A percentile compares a stretch with the other conserved stretches of the same genome.
These are phyloP conservation scores for Omphalea diandra DNA, from an alignment of 441 rosid genomes.

Conservation along the genomic window DNA sequence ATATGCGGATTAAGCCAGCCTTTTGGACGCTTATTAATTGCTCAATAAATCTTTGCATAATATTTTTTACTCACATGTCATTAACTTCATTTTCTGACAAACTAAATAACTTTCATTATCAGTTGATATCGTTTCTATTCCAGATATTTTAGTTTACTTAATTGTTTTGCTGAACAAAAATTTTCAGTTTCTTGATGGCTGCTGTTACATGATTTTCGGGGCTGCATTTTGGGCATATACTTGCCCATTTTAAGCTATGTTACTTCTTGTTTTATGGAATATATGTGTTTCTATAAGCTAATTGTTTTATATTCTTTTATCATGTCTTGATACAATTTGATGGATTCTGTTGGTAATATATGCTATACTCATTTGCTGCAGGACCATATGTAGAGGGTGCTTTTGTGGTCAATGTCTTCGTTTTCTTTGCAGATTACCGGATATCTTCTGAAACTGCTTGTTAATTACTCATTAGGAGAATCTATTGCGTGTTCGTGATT, in stretches of 20 bases:
- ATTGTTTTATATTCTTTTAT: background rate
- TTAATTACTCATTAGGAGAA: constrained; percentile 28
- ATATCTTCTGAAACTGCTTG: constrained; percentile 39
- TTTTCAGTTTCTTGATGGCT: constrained; percentile 58
- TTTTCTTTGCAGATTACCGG: constrained; percentile 39
- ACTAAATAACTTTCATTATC: background rate
- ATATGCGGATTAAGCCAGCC: background rate
- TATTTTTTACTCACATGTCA: background rate
- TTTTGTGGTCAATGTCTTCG: constrained; percentile 46
- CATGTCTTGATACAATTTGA: background rate
- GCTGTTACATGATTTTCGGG: constrained; percentile 55
- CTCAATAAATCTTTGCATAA: background rate
- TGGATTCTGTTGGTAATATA: constrained; percentile 9
- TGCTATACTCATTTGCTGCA: constrained; percentile 28
- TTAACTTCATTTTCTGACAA: background rate
- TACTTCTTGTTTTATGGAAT: constrained; percentile 8
- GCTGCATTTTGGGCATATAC: constrained; percentile 59
- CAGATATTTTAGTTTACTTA: constrained; percentile 4
- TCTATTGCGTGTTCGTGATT: constrained; percentile 1
- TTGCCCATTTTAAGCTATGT: constrained; percentile 49
- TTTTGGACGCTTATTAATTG: background rate
- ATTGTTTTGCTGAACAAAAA: constrained; percentile 9
- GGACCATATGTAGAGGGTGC: constrained; percentile 40
- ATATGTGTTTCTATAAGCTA: background rate
- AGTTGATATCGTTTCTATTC: background rate